Conservation (phyloP, 257 asterid genomes). For the Rhazya stricta region DNA sequence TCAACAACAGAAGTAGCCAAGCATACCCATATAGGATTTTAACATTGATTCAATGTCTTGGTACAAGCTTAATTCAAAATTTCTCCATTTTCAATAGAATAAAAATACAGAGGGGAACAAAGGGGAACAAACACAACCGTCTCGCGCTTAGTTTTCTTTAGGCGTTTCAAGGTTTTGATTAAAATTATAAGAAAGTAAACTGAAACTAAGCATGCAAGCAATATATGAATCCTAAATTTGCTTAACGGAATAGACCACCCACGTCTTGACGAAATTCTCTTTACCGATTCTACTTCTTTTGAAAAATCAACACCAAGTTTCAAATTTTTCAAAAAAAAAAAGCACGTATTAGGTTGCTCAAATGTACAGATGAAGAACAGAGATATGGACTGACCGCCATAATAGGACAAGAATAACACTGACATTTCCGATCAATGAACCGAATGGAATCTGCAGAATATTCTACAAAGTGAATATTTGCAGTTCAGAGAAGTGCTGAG, state of each 20-base stretch:
- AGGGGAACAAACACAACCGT: background rate
- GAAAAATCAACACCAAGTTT: constrained; percentile 45
- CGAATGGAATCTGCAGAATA: background rate
- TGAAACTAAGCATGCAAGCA: background rate
- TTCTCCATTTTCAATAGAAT: background rate
- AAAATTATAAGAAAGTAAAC: background rate
- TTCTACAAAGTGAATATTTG: background rate
- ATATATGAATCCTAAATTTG: background rate
- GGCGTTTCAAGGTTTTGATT: background rate
- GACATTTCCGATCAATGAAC: no score
- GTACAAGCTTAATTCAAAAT: background rate
- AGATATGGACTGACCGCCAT: background rate
- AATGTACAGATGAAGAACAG: background rate
- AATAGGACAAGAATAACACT: background rate
- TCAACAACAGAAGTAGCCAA: background rate
- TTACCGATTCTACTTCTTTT: constrained; percentile 36
- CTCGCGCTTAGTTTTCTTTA: background rate
- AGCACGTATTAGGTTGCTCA: no score
- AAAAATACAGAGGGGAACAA: background rate
- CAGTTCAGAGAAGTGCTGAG: background rate
- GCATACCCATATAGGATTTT: background rate
- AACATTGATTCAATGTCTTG: background rate
- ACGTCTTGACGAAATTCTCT: constrained; percentile 36
- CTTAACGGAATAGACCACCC: constrained; percentile 13
- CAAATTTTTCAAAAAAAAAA: constrained; percentile 15